Evolutionary conservation across 1,284 basidiomycete genomes (phyloP).

Genomic region (Tranzscheliella williamsii): DNA sequence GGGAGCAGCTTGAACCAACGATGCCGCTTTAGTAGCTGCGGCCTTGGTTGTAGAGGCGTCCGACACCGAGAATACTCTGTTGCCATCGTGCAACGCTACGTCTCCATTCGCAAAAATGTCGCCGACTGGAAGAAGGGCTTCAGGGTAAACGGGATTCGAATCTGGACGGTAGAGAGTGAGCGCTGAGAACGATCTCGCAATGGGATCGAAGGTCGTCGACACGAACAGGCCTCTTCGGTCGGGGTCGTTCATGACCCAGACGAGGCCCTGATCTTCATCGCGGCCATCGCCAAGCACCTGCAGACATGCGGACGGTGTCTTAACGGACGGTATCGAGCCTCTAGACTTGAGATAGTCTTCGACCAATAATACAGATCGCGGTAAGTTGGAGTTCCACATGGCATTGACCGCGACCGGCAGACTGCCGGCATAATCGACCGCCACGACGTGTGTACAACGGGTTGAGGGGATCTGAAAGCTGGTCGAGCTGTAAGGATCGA

Average conservation of each 20-base stretch:
- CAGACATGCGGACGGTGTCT: slow-evolving; percentile 45
- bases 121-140: slow-evolving; percentile 1
- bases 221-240: slow-evolving; percentile 29
- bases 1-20: slow-evolving; percentile 21
- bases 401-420: slow-evolving; percentile 85
- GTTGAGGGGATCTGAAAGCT: slow-evolving; percentile 95
- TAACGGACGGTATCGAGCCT: slow-evolving; percentile 55
- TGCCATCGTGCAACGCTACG: neutral
- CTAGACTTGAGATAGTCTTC: slow-evolving; percentile 57
- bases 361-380: slow-evolving; percentile 54
- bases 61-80: slow-evolving; percentile 18
- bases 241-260: slow-evolving; percentile 32
- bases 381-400: slow-evolving; percentile 73
- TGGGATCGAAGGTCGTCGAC: slow-evolving; percentile 38
- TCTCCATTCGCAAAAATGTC: neutral
- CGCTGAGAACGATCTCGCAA: slow-evolving; percentile 13
- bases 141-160: slow-evolving; percentile 6
- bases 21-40: slow-evolving; percentile 24
- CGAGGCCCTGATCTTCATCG: slow-evolving; percentile 47
- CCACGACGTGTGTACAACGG: slow-evolving; percentile 81
- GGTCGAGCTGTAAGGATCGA: slow-evolving; percentile 94
- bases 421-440: slow-evolving; percentile 84
- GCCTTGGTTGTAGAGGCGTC: slow-evolving; percentile 40
- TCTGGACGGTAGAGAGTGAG: slow-evolving; percentile 20
- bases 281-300: slow-evolving; percentile 54